Base-by-base conservation (phyloP, 148 eudicot genomes). In the Bassia scoparia region DNA sequence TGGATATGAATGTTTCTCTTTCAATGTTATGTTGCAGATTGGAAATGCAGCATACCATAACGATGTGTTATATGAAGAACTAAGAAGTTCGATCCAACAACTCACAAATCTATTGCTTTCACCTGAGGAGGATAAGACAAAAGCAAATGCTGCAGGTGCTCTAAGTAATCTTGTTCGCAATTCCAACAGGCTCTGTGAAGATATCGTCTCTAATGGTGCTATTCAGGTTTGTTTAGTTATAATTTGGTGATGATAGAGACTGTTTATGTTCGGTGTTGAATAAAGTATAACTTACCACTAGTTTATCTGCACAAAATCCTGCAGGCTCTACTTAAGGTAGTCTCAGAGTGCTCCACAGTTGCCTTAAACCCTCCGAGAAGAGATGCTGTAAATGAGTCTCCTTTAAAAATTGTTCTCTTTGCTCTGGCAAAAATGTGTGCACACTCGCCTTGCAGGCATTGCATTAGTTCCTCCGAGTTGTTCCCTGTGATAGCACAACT, bases 61-160 rank as follows among this genome's bases (percentile, higher is more conserved):
- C 69, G 93, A 88, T 73, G 67, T 82, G 79, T 75, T 95, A 75
- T 91, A 95, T 65, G 97, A 95, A 41, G 94, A 85, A 76, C 89
- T 95, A 15, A 83, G 86, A 81, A 84, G 89, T 80, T 90, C 89
- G 55, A 92, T 95, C 56, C 90, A 96, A 73, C 97, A 92, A 77
- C 85, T 95, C 23, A 89, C 88, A 52, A 86, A 77, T 53, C 68
- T 95, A 84, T 80, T 95, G 70, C 83, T 91, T 73, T 87, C 92
- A 24, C 79, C 87, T 4, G 96, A 91, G 83, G 97, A 95, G 80
- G 96, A 90, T 84, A 95, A 95, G 76, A 95, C 96, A 26, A 95
- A 91, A 83, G 88, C 99, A 48, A 95, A 95, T 82, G 99, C 97
- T 79, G 97, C 97, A 13, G 99, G 99, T 60, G 99, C 99, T 68